Percentiles rank a stretch among this genome's conserved stretches.
These are phyloP conservation scores for Fistulifera pelliculosa DNA, from an alignment of 108 stramenopile species.

Conservation along the genomic window DNA sequence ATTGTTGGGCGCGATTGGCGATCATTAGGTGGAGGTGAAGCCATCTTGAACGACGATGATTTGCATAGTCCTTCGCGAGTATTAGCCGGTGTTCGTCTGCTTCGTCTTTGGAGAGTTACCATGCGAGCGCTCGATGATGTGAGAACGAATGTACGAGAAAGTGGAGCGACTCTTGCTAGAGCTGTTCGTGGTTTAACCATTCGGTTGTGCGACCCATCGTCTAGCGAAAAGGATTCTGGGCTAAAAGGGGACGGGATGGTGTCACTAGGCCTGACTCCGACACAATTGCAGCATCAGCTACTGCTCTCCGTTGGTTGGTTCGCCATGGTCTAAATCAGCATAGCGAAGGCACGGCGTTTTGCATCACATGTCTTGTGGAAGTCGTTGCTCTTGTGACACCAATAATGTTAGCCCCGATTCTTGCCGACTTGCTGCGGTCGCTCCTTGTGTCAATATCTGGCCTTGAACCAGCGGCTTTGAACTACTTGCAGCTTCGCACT, in stretches of 20 bases:
- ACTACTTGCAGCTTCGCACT: conserved; percentile 68
- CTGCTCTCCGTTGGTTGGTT: conserved; percentile 64
- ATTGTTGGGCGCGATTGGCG: conserved; percentile 77
- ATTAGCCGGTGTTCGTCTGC: conserved; percentile 50
- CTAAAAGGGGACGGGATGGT: not conserved
- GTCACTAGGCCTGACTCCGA: conserved; percentile 18
- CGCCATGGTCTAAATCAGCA: conserved; percentile 70
- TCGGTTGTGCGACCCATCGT: not conserved
- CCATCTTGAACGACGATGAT: conserved; percentile 47
- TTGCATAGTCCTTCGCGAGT: conserved; percentile 3
- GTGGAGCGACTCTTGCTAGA: conserved; percentile 5
- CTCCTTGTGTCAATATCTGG: conserved; percentile 69
- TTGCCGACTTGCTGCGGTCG: conserved; percentile 63
- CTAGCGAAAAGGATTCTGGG: not conserved
- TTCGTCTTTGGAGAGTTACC: conserved; percentile 57
- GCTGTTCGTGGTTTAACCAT: not conserved
- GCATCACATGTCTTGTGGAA: conserved; percentile 61
- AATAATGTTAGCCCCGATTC: conserved; percentile 55
- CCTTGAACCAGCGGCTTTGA: conserved; percentile 77
- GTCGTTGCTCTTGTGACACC: conserved; percentile 57
- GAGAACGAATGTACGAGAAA: conserved; percentile 51
- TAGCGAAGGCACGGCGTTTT: conserved; percentile 67
- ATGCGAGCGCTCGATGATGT: conserved; percentile 80
- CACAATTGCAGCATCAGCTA: conserved; percentile 58
- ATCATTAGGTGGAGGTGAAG: conserved; percentile 65